Evolutionary conservation across 2,329 filamentous ascomycete genomes (phyloP).

Genomic region (Apiospora saccharicola): DNA sequence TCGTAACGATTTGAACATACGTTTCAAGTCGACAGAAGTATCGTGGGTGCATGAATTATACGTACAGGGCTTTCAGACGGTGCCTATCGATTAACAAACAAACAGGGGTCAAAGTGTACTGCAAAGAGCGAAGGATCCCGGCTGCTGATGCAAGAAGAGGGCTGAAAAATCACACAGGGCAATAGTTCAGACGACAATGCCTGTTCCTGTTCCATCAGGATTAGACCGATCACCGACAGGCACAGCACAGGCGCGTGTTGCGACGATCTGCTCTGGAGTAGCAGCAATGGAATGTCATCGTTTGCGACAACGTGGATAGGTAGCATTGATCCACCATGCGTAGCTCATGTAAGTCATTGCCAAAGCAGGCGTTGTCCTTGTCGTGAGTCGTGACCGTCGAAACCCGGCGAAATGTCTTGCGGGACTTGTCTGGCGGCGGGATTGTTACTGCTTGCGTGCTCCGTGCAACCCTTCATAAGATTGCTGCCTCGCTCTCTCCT

Average conservation of each 20-base stretch:
- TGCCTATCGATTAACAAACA: too few relatives aligned
- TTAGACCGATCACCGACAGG: background rate
- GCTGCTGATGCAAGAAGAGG: background rate
- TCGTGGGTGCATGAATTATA: too few relatives aligned
- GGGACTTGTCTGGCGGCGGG: background rate
- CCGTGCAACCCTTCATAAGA: too few relatives aligned
- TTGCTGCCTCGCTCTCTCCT: too few relatives aligned
- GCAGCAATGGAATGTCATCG: slow-evolving; percentile 7
- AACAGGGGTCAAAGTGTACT: too few relatives aligned
- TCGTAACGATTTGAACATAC: too few relatives aligned
- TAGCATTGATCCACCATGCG: slow-evolving; percentile 14
- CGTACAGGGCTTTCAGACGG: too few relatives aligned
- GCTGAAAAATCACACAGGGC: background rate
- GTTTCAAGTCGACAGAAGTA: too few relatives aligned
- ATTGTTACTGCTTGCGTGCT: background rate
- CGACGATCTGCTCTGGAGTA: background rate
- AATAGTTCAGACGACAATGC: slow-evolving; percentile 7
- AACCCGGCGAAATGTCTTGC: background rate
- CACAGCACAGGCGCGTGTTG: background rate
- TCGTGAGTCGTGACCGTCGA: background rate
- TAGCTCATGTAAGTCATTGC: slow-evolving; percentile 1
- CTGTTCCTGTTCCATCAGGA: background rate
- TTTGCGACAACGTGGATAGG: slow-evolving; percentile 20
- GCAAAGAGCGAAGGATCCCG: slow-evolving; percentile 2
- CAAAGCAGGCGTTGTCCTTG: slow-evolving; percentile 8